Evolutionary conservation across 192 early-diverging fungal genomes (phyloP), one percentile per base, ranked within the genome.

Genomic region (Bifiguratus adelaidae): DNA sequence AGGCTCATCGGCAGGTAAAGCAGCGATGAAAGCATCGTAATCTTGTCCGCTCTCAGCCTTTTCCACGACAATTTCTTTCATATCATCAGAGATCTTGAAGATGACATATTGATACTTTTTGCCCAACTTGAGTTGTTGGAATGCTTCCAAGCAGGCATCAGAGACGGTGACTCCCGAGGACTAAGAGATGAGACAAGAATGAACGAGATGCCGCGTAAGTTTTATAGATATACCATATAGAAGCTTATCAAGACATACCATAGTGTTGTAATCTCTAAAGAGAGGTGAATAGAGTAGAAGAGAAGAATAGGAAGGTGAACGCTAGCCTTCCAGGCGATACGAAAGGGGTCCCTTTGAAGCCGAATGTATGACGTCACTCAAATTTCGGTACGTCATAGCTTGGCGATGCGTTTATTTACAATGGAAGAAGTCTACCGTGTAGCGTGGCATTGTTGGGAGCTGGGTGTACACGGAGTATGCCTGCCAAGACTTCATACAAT

Each of bases 21-120:
- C 19, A 0, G 13, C 28, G 13, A 89, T 23, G 55, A 96, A 96
- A 12, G 71, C 67, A 24, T 83, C 76, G 58, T 89, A 96, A 16
- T 52, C 37, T 32, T 47, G 60, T 16, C 54, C 37, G 21, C 56
- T 61, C 13, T 54, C 60, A n/a, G 64, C 48, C 44, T 71, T 78
- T 26, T 80, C 80, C 41, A 91, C 78, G 19, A 80, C 62, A 50
- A 96, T 83, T 41, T 73, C 60, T 50, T 63, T 82, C 18, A 56
- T 32, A 53, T 83, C 65, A 33, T 79, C 82, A 52, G 66, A 71
- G 47, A 96, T 60, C 71, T 85, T 89, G 76, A 71, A 94, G 56
- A 94, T 70, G 41, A 94, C 75, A 58, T 74, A 94, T 56, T 78
- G 71, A 66, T 64, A 74, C 62, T 74, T 73, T 60, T 85, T 80